These are phyloP conservation scores for Spongospora subterranea DNA, from an alignment of 208 protist genomes.

Conservation along the genomic window DNA sequence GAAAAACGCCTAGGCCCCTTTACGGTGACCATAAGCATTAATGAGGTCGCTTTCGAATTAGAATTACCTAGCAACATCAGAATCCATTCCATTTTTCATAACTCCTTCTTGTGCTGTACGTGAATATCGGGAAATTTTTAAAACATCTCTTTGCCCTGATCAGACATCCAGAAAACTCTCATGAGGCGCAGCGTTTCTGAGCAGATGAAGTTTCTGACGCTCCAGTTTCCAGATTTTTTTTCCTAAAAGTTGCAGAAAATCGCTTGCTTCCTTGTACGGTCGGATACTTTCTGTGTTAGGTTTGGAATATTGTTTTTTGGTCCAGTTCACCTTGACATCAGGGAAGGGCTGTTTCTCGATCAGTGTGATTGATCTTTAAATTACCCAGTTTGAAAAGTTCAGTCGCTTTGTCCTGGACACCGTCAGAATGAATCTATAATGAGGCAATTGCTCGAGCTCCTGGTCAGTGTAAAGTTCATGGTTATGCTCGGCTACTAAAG, in stretches of 20 bases:
- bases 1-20: no score
- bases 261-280: background rate
- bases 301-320: background rate
- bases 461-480: background rate
- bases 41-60: no score
- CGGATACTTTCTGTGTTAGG: background rate
- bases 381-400: slow-evolving; percentile 9
- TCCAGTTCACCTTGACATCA: background rate
- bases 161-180: background rate
- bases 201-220: background rate
- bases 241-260: background rate
- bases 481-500: slow-evolving; percentile 14
- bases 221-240: background rate
- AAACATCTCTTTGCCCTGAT: slow-evolving; percentile 7
- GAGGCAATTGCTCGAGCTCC: slow-evolving; percentile 9
- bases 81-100: no score
- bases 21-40: no score
- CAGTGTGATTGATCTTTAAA: slow-evolving; percentile 2
- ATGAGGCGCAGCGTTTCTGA: background rate
- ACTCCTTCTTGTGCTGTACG: no score
- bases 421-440: background rate
- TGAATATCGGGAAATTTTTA: background rate
- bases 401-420: background rate
- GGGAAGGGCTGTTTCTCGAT: background rate
- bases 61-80: no score